Base-by-base conservation (phyloP, 352 stramenopile species). In the Pythium apleroticum region DNA sequence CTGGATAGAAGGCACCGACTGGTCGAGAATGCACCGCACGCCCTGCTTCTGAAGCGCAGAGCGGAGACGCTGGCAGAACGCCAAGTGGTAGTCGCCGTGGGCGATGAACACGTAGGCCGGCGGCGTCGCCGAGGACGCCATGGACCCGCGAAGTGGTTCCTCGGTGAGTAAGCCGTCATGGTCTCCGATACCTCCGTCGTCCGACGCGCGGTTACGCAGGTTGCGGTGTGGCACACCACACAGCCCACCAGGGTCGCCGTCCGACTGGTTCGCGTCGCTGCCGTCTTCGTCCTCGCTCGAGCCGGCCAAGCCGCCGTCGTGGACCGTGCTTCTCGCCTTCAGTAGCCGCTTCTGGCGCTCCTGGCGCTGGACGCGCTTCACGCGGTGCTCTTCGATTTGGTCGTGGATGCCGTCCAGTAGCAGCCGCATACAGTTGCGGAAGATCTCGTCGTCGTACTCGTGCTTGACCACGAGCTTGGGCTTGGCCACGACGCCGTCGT, bases 381-480 rank as follows among this genome's bases (percentile, higher is more conserved):
- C 62, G 20, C 86, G 81, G 30, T 90, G 82, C 64, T 92, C 81
- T 63, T 95, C 84, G 31, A 95, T 91, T 57, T 91, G 83, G 59
- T 93, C 86, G 39, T 90, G 84, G 46, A 95, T 89, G 12, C 86
- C 86, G 48, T 95, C 86, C 12, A 95, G 50, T 30, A 95, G 70
- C 55, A 93, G 69, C 24, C 75, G 77, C 55, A 95, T 73, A 31
- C 76, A 88, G 39, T 87, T 77, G 6, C 66, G 73, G 58, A 91
- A 95, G 20, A 73, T 73, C 6, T 89, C 82, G 12, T 90, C 74
- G 11, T 90, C 77, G 63, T 86, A 86, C 35, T 86, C 72, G 28
- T 79, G 67, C 35, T 63, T 63, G 52, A 73, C 67, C 6, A 69
- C 57, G 4, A 69, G 24, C 50, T 64, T 69, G 9, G 60, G 61